Evolutionary conservation across 2,329 filamentous ascomycete genomes (phyloP).

Genomic region (Trichoderma aggressivum): DNA sequence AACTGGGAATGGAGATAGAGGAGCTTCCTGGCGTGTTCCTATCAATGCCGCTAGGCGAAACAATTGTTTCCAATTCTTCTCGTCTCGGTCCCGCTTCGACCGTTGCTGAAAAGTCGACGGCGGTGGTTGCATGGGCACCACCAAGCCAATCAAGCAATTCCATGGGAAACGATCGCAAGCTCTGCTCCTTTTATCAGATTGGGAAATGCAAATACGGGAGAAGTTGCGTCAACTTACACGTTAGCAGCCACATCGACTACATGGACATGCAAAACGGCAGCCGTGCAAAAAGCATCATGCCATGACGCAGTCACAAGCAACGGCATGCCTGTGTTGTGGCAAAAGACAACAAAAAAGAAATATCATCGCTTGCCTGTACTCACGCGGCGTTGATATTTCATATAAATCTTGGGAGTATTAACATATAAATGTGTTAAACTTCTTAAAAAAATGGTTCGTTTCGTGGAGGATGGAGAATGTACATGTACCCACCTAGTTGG

Average conservation of each 20-base stretch:
- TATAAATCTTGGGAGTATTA: not conserved
- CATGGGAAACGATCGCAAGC: not conserved
- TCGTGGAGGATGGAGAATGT: too few species aligned
- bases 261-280: not conserved
- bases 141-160: not conserved
- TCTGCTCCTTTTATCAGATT: not conserved
- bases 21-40: not conserved
- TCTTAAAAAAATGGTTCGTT: not conserved
- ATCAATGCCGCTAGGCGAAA: not conserved
- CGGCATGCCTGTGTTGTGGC: not conserved
- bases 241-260: not conserved
- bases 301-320: not conserved
- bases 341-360: not conserved
- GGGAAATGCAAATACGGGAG: not conserved
- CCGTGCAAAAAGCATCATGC: not conserved
- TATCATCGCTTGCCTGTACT: not conserved
- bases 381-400: not conserved
- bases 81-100: not conserved
- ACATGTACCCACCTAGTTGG: too few species aligned
- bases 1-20: not conserved
- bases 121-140: not conserved
- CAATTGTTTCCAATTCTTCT: not conserved
- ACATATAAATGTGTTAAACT: not conserved
- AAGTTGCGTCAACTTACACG: not conserved
- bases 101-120: not conserved